Conservation (phyloP, 495 filamentous ascomycete species). For the Podospora sp. region DNA sequence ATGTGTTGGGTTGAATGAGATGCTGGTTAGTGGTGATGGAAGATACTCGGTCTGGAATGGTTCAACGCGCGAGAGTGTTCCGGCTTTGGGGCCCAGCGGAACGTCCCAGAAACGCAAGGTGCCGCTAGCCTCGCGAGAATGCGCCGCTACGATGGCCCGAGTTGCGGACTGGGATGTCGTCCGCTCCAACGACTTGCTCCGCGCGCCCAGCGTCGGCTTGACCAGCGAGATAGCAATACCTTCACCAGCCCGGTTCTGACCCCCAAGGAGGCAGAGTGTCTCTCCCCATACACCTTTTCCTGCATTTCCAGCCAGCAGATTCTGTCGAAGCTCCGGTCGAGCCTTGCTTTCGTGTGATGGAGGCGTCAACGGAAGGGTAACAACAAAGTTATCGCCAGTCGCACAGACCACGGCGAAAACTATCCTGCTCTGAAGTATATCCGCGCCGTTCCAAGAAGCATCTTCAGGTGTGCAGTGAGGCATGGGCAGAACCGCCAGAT, state of each 20-base stretch:
- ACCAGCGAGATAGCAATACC: constrained; percentile 68
- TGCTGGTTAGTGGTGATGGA: constrained; percentile 62
- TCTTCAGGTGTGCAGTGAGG: constrained; percentile 46
- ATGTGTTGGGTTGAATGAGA: constrained; percentile 72
- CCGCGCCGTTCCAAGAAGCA: constrained; percentile 58
- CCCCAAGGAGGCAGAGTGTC: constrained; percentile 57
- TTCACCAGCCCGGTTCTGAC: constrained; percentile 63
- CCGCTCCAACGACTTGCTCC: constrained; percentile 44
- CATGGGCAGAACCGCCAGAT: constrained; percentile 62
- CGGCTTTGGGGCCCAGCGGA: constrained; percentile 41
- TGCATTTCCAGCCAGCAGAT: constrained; percentile 46
- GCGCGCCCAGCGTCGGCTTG: constrained; percentile 41
- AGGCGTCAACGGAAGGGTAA: constrained; percentile 73
- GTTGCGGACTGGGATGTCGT: constrained; percentile 21
- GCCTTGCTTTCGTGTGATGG: constrained; percentile 64
- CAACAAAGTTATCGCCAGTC: constrained; percentile 66
- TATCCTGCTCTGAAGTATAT: constrained; percentile 64
- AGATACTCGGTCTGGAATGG: constrained; percentile 67
- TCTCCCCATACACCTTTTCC: constrained; percentile 65
- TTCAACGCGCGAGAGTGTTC: constrained; percentile 46
- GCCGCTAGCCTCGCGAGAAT: constrained; percentile 68
- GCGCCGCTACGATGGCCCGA: constrained; percentile 54
- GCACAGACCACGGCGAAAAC: constrained; percentile 73
- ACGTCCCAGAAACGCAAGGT: constrained; percentile 53
- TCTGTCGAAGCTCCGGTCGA: constrained; percentile 49